These are phyloP conservation scores for Neurospora tetrasperma DNA, from an alignment of 495 filamentous ascomycete genomes.

Conservation along the genomic window DNA sequence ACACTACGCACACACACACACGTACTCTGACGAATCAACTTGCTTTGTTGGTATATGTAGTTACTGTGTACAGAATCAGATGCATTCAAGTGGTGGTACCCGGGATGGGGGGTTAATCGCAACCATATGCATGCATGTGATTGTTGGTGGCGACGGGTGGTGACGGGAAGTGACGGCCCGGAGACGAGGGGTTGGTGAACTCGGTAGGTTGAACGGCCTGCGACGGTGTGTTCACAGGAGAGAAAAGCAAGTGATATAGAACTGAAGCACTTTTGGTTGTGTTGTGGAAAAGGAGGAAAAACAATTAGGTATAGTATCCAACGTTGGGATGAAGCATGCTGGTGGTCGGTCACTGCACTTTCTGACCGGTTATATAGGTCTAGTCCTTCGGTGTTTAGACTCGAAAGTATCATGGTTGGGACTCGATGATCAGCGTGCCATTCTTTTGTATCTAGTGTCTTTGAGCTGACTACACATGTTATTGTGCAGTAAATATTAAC, in stretches of 20 bases:
- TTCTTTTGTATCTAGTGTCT: neutral
- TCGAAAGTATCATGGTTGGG: neutral
- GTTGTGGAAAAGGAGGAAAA: neutral
- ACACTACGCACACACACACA: neutral
- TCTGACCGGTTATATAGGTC: neutral
- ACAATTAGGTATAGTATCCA: neutral
- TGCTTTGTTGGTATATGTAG: neutral
- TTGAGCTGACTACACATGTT: neutral
- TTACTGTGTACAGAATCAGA: neutral
- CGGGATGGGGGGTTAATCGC: neutral
- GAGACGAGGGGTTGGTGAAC: neutral
- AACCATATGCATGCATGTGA: neutral
- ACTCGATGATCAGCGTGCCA: neutral
- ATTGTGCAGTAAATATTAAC: neutral
- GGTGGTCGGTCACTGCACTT: neutral
- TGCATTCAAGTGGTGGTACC: neutral
- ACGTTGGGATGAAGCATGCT: neutral
- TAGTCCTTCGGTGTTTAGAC: neutral
- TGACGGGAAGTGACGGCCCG: neutral
- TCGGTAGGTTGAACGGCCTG: neutral
- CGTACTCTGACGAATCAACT: neutral
- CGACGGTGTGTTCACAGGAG: neutral
- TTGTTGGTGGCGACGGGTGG: neutral
- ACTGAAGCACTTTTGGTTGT: neutral
- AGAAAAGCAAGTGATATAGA: neutral